These are phyloP conservation scores for Skeletonema marinoi DNA, from an alignment of 108 stramenopile genomes.

Conservation along the genomic window DNA sequence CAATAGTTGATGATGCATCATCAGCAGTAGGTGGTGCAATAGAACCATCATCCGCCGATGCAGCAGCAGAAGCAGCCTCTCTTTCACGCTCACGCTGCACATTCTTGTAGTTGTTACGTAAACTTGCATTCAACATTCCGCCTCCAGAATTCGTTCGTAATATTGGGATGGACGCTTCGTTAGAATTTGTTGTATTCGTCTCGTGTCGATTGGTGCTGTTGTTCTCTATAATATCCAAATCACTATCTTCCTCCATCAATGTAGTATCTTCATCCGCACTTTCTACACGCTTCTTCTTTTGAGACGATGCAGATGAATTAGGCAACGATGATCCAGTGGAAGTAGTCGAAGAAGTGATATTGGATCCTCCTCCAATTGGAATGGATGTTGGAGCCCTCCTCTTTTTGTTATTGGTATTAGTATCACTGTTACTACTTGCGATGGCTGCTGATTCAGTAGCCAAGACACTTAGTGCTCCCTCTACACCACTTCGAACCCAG, in stretches of 20 bases:
- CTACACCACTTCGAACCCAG: constrained; percentile 53
- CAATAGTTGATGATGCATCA: neutral
- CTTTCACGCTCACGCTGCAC: constrained; percentile 50
- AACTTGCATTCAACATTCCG: constrained; percentile 71
- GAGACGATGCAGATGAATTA: neutral
- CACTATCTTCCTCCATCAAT: constrained; percentile 15
- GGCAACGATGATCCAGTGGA: neutral
- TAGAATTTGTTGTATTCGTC: constrained; percentile 37
- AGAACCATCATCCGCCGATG: constrained; percentile 13
- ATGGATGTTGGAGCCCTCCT: constrained; percentile 11
- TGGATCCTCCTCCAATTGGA: constrained; percentile 23
- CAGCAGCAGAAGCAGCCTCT: neutral
- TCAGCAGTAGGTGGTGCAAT: constrained; percentile 10
- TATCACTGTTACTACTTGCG: neutral
- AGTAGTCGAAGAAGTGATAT: neutral
- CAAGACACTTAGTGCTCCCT: constrained; percentile 36
- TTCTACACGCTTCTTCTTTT: constrained; percentile 23
- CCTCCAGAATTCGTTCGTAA: constrained; percentile 24
- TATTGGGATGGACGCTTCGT: neutral
- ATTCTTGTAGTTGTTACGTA: constrained; percentile 69
- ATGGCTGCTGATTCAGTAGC: constrained; percentile 8
- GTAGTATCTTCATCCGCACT: constrained; percentile 17
- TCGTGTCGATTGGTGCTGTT: constrained; percentile 52
- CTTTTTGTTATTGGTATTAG: constrained; percentile 22
- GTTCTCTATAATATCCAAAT: neutral